Evolutionary conservation across 2,329 filamentous ascomycete species (phyloP).

Genomic region (Amesomyces nigricolor): DNA sequence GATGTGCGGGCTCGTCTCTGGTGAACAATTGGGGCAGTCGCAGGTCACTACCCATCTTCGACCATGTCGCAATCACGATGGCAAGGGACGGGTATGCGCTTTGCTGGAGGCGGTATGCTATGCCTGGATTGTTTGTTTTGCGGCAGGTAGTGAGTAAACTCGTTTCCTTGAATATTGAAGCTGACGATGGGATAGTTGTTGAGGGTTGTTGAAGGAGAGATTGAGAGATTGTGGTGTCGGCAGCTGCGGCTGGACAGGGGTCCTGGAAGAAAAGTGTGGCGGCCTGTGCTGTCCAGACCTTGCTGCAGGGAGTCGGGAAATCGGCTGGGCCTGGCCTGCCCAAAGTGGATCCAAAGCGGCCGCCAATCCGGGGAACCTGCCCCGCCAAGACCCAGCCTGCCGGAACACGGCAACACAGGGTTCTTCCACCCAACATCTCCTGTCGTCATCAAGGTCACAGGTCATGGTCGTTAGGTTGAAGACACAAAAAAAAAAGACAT

Average conservation of each 20-base stretch:
- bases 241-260: not conserved
- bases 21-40: constrained; percentile 9
- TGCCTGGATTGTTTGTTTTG: not conserved
- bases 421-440: not conserved
- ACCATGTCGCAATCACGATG: constrained; percentile 9
- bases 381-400: constrained; percentile 9
- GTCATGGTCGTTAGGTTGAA: not conserved
- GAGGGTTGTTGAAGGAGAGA: not conserved
- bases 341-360: not conserved
- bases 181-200: not conserved
- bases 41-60: constrained; percentile 23
- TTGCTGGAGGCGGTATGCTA: not conserved
- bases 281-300: too few species aligned
- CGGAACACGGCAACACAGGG: not conserved
- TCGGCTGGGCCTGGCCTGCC: not conserved
- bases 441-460: not conserved
- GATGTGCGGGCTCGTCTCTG: not conserved
- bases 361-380: constrained; percentile 16
- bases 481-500: not conserved
- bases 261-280: not conserved
- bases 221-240: too few species aligned
- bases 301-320: not conserved
- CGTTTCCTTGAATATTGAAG: not conserved
- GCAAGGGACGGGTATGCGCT: not conserved
- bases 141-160: not conserved